These are phyloP conservation scores for Parathielavia hyrcaniae DNA, from an alignment of 495 filamentous ascomycete genomes.

Conservation along the genomic window DNA sequence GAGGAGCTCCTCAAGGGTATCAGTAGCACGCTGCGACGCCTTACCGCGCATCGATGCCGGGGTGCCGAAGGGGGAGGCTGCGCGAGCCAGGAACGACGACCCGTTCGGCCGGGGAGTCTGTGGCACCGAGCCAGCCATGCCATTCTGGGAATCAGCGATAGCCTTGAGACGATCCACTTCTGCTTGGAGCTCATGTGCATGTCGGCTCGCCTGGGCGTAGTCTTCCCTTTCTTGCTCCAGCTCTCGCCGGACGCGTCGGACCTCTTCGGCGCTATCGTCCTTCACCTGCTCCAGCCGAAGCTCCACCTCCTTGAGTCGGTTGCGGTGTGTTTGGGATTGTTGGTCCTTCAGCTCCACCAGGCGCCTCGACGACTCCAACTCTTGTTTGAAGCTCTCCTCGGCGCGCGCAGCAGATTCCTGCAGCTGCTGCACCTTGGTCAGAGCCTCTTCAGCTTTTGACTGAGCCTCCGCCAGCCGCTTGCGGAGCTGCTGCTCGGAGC, in stretches of 20 bases:
- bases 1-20: constrained; percentile 49
- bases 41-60: constrained; percentile 47
- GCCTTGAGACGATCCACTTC: constrained; percentile 59
- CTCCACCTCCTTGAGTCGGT: constrained; percentile 76
- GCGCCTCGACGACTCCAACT: constrained; percentile 70
- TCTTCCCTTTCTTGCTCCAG: constrained; percentile 73
- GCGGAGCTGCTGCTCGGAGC: constrained; percentile 72
- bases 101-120: constrained; percentile 57
- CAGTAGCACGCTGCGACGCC: constrained; percentile 41
- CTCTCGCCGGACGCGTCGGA: constrained; percentile 71
- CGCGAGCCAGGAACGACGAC: constrained; percentile 39
- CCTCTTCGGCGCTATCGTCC: constrained; percentile 73
- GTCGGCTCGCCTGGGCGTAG: constrained; percentile 60
- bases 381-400: constrained; percentile 74
- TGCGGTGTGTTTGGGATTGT: constrained; percentile 70
- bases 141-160: constrained; percentile 30
- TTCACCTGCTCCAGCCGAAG: constrained; percentile 66
- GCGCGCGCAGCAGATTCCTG: constrained; percentile 72
- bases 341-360: constrained; percentile 81
- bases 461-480: constrained; percentile 75
- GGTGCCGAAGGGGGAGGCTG: constrained; percentile 48
- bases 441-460: constrained; percentile 76
- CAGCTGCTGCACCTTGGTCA: constrained; percentile 72
- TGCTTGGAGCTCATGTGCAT: constrained; percentile 67
- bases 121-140: constrained; percentile 38